Conservation (phyloP, 139 green algal genomes). For the Closterium sp. region DNA sequence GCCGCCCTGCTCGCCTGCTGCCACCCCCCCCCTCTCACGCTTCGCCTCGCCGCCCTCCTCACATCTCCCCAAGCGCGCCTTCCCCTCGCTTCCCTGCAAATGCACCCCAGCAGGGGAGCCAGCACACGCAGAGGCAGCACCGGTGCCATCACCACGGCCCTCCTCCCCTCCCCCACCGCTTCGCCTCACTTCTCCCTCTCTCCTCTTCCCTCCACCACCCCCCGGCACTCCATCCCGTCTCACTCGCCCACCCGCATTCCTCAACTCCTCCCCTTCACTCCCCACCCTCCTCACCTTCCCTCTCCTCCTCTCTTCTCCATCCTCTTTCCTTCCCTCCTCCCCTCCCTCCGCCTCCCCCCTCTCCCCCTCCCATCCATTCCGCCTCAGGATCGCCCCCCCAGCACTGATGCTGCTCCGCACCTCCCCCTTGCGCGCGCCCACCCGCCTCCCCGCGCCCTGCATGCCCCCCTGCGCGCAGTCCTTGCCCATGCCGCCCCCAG, state of each 20-base stretch:
- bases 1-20: neutral
- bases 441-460: neutral
- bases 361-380: neutral
- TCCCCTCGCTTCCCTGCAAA: neutral
- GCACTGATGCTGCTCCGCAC: neutral
- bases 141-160: neutral
- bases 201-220: no score
- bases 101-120: neutral
- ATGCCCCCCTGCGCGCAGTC: neutral
- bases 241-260: neutral
- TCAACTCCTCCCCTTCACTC: no score
- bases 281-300: no score
- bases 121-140: neutral
- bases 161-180: neutral
- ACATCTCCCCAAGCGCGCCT: no score
- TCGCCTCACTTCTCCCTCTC: no score
- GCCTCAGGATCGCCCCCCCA: neutral
- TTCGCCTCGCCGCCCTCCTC: neutral
- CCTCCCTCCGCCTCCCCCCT: no score
- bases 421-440: conserved; percentile 1
- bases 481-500: no score
- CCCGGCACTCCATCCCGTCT: neutral
- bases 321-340: no score
- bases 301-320: no score
- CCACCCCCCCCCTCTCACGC: neutral